Percentiles rank a stretch among this genome's conserved stretches.
Conservation (phyloP, 106 monocot species). For the Acorus gramineus region DNA sequence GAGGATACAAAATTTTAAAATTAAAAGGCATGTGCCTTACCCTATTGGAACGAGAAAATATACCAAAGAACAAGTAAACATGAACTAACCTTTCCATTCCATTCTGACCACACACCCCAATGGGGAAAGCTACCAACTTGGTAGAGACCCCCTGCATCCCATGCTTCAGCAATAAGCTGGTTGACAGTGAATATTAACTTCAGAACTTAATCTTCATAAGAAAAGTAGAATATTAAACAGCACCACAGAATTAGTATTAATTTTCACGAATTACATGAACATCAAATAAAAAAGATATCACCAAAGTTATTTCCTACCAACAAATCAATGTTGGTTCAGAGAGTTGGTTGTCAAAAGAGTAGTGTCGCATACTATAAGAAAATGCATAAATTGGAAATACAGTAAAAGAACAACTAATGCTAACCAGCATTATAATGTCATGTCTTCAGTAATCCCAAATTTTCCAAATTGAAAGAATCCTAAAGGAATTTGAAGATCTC, state of each 20-base stretch:
- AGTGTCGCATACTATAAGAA: too few relatives aligned
- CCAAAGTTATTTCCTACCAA: not conserved
- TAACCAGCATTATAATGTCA: too few relatives aligned
- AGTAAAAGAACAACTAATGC: too few relatives aligned
- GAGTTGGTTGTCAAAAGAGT: too few relatives aligned
- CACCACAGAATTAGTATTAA: not conserved
- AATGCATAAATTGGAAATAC: too few relatives aligned
- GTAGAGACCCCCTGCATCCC: conserved; percentile 95
- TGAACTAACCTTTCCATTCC: conserved; percentile 80
- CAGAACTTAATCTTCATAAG: not conserved
- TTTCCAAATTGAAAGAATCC: too few relatives aligned
- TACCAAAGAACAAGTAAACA: not conserved
- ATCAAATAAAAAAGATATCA: not conserved
- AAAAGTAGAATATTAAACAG: conserved; percentile 4
- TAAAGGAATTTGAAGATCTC: too few relatives aligned
- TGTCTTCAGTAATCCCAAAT: too few relatives aligned
- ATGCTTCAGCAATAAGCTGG: conserved; percentile 94
- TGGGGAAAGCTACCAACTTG: conserved; percentile 91
- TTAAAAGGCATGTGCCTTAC: too few relatives aligned
- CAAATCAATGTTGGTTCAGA: too few relatives aligned
- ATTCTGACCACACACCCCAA: conserved; percentile 88
- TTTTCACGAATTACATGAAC: conserved; percentile 1
- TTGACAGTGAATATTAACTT: not conserved
- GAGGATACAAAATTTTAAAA: too few relatives aligned
- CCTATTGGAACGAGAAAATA: too few relatives aligned